These are phyloP conservation scores for Strobilomyces confusus DNA, from an alignment of 768 basidiomycete genomes.

Conservation along the genomic window DNA sequence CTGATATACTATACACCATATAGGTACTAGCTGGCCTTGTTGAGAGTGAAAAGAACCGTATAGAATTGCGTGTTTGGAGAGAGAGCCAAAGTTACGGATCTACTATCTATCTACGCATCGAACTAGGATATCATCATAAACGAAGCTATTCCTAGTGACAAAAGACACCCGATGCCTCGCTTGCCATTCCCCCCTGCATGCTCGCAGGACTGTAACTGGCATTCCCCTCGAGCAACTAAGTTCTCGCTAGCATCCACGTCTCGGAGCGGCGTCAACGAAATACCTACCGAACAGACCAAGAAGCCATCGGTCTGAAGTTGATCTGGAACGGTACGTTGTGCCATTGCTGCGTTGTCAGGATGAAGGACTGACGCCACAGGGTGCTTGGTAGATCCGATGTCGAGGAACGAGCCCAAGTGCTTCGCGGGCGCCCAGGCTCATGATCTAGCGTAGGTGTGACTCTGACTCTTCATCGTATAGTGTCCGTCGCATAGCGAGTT, in stretches of 20 bases:
- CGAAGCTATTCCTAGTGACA: no score
- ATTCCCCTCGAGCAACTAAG: constrained; percentile 15
- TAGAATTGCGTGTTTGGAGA: no score
- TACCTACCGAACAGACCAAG: constrained; percentile 29
- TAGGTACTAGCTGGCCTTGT: no score
- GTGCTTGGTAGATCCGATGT: constrained; percentile 34
- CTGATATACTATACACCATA: no score
- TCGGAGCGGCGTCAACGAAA: constrained; percentile 34
- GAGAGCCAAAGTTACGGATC: no score
- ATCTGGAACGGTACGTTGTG: constrained; percentile 27
- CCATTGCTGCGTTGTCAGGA: constrained; percentile 2
- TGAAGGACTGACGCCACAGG: constrained; percentile 8
- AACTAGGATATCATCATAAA: no score
- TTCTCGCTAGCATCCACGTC: constrained; percentile 29
- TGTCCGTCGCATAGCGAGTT: not conserved
- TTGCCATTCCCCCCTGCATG: constrained; percentile 25
- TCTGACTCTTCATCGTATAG: not conserved
- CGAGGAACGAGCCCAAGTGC: constrained; percentile 52
- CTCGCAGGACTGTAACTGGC: constrained; percentile 20
- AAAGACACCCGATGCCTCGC: no score
- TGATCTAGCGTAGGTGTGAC: constrained; percentile 9
- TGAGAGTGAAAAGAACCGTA: no score
- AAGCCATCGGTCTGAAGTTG: constrained; percentile 18
- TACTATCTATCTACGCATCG: no score
- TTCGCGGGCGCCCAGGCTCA: constrained; percentile 40